phyloP scores from a whole-genome alignment of 768 basidiomycete genomes.

The Boletales sp. region DNA sequence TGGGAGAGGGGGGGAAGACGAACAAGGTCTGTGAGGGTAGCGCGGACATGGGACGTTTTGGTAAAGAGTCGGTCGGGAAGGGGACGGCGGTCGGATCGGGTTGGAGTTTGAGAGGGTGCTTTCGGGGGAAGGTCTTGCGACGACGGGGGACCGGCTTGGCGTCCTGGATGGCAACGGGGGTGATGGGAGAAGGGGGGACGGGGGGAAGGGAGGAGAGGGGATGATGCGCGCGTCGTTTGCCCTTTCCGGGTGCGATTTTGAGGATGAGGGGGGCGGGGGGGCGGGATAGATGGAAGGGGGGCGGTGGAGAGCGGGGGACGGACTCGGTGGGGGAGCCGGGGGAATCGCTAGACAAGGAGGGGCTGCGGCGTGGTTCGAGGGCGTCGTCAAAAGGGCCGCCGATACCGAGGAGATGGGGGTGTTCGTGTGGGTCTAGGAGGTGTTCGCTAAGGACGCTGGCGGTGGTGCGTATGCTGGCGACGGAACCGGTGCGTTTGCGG shows the following conservation, averaged over 20 bases:
- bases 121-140: constrained; percentile 52
- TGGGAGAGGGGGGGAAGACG: constrained; percentile 81
- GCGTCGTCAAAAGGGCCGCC: constrained; percentile 57
- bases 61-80: background rate
- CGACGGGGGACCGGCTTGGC: constrained; percentile 31
- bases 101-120: constrained; percentile 52
- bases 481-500: constrained; percentile 70
- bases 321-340: constrained; percentile 36
- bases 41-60: constrained; percentile 25
- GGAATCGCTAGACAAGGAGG: constrained; percentile 32
- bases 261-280: constrained; percentile 55
- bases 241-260: constrained; percentile 43
- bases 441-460: constrained; percentile 76
- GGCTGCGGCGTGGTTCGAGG: constrained; percentile 33
- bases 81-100: constrained; percentile 24
- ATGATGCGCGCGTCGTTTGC: constrained; percentile 58
- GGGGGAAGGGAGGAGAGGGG: constrained; percentile 62
- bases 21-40: constrained; percentile 83
- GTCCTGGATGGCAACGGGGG: constrained; percentile 42
- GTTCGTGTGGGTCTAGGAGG: constrained; percentile 80
- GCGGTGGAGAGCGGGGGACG: constrained; percentile 54
- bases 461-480: constrained; percentile 65
- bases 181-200: constrained; percentile 70
- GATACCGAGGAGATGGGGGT: constrained; percentile 64
- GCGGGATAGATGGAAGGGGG: constrained; percentile 43